Base-by-base conservation (phyloP, 495 filamentous ascomycete genomes). In the Aspergillus cristatus region DNA sequence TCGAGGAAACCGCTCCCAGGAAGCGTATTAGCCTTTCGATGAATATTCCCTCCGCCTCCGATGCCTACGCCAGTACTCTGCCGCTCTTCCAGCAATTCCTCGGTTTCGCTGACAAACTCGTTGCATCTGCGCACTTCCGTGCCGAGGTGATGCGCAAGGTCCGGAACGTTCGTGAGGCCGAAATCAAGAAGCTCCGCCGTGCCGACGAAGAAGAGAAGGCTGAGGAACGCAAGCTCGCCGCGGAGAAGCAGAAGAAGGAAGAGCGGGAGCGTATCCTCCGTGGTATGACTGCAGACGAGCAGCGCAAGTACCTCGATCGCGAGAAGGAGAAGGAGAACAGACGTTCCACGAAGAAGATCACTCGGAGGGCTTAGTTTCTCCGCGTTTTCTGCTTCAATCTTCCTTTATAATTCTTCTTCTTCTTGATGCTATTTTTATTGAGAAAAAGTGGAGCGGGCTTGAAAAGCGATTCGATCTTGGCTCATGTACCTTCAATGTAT, bases 291-390 rank as follows among this genome's bases (percentile, higher is more conserved):
- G 89, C 90, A 14, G 89, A 94, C 48, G 87, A 91, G 51, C 91
- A 97, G 75, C 82, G 86, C 66, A 94, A 90, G 69, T 96, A 81
- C 56, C 68, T 98, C 37, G 93, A 97, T 41, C 84, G 80, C 57
- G 91, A 98, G 73, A 71, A 74, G 46, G 82, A 91, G 56, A 85
- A 84, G 72, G 85, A 84, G 53, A 58, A 78, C 50, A 80, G 76
- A 60, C 86, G 77, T 55, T 67, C 62, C 20, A 70, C 75, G 58
- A 89, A 86, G 78, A 84, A 75, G 63, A 67, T 71, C 63, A 80
- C 72, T 24, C 58, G 65, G 41, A 72, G 57, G 42, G 58, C 46
- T 38, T 67, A 53, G 45, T 36, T 25, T 28, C 33, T 30, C 45
- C 49, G 30, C 48, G n/a, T 46, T 36, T 38, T 42, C 34, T 43